Conservation (phyloP, 352 stramenopile genomes). For the Phytopythium kandeliae region DNA sequence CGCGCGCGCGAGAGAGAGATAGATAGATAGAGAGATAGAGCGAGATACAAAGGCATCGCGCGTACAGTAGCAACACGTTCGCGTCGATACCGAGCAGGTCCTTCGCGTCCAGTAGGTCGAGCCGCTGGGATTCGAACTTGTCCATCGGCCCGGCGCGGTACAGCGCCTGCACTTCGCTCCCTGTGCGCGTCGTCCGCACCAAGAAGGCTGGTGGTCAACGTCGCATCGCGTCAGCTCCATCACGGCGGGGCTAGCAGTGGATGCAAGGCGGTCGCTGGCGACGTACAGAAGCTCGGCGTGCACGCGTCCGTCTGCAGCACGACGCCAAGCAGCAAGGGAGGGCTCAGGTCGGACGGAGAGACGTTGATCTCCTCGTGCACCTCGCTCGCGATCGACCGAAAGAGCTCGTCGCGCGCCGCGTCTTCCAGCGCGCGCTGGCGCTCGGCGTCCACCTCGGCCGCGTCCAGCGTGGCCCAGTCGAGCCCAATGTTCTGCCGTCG, state of each 20-base stretch:
- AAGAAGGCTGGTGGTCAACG: slow-evolving; percentile 75
- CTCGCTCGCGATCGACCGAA: slow-evolving; percentile 66
- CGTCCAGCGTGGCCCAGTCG: slow-evolving; percentile 20
- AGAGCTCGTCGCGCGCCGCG: slow-evolving; percentile 40
- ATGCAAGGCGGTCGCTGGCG: no score
- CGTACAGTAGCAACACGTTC: slow-evolving; percentile 22
- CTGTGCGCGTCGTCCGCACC: slow-evolving; percentile 30
- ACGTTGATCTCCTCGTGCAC: slow-evolving; percentile 81
- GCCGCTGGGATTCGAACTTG: slow-evolving; percentile 52
- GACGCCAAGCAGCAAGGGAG: slow-evolving; percentile 59
- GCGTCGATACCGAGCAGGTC: slow-evolving; percentile 18
- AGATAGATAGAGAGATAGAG: background rate
- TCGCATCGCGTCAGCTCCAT: no score
- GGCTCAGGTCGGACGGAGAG: slow-evolving; percentile 20
- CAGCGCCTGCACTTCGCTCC: slow-evolving; percentile 27
- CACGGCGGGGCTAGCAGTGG: no score
- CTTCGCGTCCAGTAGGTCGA: slow-evolving; percentile 35
- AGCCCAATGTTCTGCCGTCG: slow-evolving; percentile 27
- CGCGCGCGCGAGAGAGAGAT: no score
- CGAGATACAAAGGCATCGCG: no score
- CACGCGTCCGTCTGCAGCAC: slow-evolving; percentile 59
- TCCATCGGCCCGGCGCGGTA: slow-evolving; percentile 41
- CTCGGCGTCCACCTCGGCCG: slow-evolving; percentile 12
- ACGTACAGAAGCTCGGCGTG: slow-evolving; percentile 75
- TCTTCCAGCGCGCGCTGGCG: slow-evolving; percentile 17